phyloP scores from a whole-genome alignment of 768 basidiomycete species.

The Pisolithus albus region DNA sequence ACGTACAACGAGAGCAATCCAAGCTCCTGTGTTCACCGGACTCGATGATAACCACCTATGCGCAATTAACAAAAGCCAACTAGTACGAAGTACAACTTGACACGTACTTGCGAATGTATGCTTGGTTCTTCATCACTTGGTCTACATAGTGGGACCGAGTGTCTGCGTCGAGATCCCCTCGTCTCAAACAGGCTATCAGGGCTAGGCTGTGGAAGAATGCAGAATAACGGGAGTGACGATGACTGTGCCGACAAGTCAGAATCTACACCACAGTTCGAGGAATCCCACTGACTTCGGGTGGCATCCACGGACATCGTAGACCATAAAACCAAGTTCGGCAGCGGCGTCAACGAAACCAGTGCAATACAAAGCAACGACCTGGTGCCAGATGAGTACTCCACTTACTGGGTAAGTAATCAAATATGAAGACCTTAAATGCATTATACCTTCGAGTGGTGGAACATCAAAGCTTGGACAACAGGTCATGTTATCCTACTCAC shows the following conservation, averaged over 20 bases:
- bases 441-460: conserved; percentile 42
- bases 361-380: conserved; percentile 61
- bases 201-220: conserved; percentile 69
- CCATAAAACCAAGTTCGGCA: conserved; percentile 53
- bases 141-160: conserved; percentile 37
- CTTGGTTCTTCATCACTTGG: conserved; percentile 57
- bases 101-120: conserved; percentile 50
- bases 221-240: conserved; percentile 61
- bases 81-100: not conserved
- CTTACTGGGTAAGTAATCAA: not conserved
- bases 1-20: conserved; percentile 62
- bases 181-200: conserved; percentile 52
- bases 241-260: conserved; percentile 31
- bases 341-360: conserved; percentile 55
- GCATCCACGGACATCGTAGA: conserved; percentile 49
- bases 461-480: not conserved
- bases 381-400: not conserved
- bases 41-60: conserved; percentile 63
- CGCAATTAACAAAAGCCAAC: too few relatives aligned
- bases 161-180: conserved; percentile 32
- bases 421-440: conserved; percentile 47
- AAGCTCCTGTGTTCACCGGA: conserved; percentile 60
- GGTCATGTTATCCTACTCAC: conserved; percentile 28
- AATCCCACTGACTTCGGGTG: conserved; percentile 54
- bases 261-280: not conserved